These are phyloP conservation scores for Russula virescens DNA, from an alignment of 768 basidiomycete species.

Conservation along the genomic window DNA sequence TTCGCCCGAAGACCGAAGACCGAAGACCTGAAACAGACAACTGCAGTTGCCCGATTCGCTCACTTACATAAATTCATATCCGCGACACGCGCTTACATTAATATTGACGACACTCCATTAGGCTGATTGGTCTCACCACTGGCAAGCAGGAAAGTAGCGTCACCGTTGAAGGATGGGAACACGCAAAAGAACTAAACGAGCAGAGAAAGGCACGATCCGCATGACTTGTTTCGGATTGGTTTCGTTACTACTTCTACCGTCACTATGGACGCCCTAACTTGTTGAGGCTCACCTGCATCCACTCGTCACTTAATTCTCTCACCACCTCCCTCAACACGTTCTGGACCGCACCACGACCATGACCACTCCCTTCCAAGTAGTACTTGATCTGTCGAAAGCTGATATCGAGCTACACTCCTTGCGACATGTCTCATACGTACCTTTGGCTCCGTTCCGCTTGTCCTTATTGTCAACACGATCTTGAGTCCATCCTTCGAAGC, in stretches of 20 bases:
- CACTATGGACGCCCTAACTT: slow-evolving; percentile 34
- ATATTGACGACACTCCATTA: slow-evolving; percentile 30
- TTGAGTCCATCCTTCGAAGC: slow-evolving; percentile 37
- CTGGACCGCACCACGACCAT: slow-evolving; percentile 42
- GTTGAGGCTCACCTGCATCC: slow-evolving; percentile 64
- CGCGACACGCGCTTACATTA: background rate
- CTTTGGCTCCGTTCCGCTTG: slow-evolving; percentile 90
- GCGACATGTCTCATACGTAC: slow-evolving; percentile 32
- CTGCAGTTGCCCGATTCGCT: slow-evolving; percentile 64
- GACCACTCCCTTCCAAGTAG: slow-evolving; percentile 77
- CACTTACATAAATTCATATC: background rate
- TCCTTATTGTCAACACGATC: slow-evolving; percentile 68
- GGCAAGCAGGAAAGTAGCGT: slow-evolving; percentile 51
- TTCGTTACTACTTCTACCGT: background rate
- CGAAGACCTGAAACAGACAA: slow-evolving; percentile 60
- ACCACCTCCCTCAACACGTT: slow-evolving; percentile 50
- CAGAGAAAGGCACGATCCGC: slow-evolving; percentile 34
- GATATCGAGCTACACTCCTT: background rate
- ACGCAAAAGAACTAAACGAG: slow-evolving; percentile 53
- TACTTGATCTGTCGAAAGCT: slow-evolving; percentile 61
- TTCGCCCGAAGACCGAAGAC: slow-evolving; percentile 54
- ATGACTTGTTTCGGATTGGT: background rate
- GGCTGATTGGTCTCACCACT: slow-evolving; percentile 60
- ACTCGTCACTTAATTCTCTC: slow-evolving; percentile 52
- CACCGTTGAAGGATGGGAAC: slow-evolving; percentile 56